Conservation (phyloP, 768 basidiomycete genomes). For the Suillus discolor region DNA sequence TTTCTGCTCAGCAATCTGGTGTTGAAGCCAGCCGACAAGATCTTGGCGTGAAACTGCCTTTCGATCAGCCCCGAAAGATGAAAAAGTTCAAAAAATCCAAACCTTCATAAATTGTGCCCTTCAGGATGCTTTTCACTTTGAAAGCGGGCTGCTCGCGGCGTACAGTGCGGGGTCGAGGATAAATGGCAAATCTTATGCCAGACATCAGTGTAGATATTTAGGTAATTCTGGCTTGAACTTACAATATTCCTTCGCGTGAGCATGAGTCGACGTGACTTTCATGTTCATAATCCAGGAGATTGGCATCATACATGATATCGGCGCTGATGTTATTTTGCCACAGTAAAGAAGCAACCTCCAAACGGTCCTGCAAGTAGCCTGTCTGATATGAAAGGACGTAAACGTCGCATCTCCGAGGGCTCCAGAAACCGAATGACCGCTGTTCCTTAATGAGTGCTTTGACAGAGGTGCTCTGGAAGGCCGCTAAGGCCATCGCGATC, state of each 20-base stretch:
- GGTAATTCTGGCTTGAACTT: conserved; percentile 26
- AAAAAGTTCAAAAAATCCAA: conserved; percentile 20
- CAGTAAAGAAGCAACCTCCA: conserved; percentile 74
- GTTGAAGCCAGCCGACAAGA: conserved; percentile 72
- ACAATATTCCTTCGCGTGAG: conserved; percentile 84
- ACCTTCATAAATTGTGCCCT: conserved; percentile 78
- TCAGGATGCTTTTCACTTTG: conserved; percentile 83
- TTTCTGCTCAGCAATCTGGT: conserved; percentile 80
- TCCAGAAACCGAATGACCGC: conserved; percentile 86
- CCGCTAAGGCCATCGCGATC: conserved; percentile 68
- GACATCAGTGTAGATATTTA: conserved; percentile 36
- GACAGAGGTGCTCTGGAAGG: conserved; percentile 67
- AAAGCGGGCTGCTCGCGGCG: conserved; percentile 68
- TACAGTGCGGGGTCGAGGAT: conserved; percentile 54
- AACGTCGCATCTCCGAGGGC: conserved; percentile 86
- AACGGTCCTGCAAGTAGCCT: conserved; percentile 74
- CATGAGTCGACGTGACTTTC: conserved; percentile 71
- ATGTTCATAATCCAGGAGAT: conserved; percentile 59
- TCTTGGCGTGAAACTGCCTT: conserved; percentile 62
- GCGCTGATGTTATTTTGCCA: conserved; percentile 86
- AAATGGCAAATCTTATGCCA: conserved; percentile 54
- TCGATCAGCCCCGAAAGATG: conserved; percentile 10
- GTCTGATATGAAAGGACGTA: conserved; percentile 80
- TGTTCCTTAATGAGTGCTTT: conserved; percentile 75
- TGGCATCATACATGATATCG: conserved; percentile 86